Conservation (phyloP, 2,329 filamentous ascomycete genomes). For the Ascochyta viciae-villosae region DNA sequence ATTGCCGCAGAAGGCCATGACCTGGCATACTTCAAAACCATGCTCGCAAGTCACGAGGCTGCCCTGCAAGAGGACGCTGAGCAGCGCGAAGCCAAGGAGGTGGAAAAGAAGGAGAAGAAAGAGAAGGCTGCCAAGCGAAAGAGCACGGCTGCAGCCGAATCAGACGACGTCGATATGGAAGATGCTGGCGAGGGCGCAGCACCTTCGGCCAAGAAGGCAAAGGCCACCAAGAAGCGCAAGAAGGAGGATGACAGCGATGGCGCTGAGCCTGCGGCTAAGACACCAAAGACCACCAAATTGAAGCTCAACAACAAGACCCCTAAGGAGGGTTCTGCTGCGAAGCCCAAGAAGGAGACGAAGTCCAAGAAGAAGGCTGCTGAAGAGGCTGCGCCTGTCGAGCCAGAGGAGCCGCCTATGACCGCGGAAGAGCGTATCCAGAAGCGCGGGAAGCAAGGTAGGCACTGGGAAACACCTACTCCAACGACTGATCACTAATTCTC, state of each 20-base stretch:
- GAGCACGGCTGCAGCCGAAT: conserved; percentile 41
- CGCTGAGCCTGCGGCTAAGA: conserved; percentile 65
- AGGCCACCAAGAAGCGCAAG: conserved; percentile 74
- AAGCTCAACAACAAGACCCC: conserved; percentile 53
- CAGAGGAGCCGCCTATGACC: conserved; percentile 61
- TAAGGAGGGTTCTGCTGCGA: conserved; percentile 49
- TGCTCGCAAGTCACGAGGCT: conserved; percentile 68
- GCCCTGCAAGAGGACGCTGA: conserved; percentile 64
- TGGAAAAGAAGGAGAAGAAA: conserved; percentile 67
- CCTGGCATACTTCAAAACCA: conserved; percentile 81
- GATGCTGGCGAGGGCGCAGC: conserved; percentile 52
- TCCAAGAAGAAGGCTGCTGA: conserved; percentile 57
- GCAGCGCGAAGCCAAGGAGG: conserved; percentile 70
- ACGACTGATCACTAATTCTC: conserved; percentile 6
- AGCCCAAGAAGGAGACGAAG: conserved; percentile 68
- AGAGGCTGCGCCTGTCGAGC: conserved; percentile 65
- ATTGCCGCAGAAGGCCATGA: conserved; percentile 81
- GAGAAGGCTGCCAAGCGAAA: conserved; percentile 61
- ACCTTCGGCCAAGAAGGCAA: conserved; percentile 44
- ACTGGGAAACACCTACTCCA: neutral
- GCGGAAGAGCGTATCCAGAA: conserved; percentile 63
- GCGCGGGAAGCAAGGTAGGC: conserved; percentile 64
- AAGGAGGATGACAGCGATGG: conserved; percentile 69
- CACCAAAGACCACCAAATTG: conserved; percentile 56
- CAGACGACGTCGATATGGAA: conserved; percentile 50